phyloP scores from a whole-genome alignment of 2,329 filamentous ascomycete species.

The Hortaea werneckii region DNA sequence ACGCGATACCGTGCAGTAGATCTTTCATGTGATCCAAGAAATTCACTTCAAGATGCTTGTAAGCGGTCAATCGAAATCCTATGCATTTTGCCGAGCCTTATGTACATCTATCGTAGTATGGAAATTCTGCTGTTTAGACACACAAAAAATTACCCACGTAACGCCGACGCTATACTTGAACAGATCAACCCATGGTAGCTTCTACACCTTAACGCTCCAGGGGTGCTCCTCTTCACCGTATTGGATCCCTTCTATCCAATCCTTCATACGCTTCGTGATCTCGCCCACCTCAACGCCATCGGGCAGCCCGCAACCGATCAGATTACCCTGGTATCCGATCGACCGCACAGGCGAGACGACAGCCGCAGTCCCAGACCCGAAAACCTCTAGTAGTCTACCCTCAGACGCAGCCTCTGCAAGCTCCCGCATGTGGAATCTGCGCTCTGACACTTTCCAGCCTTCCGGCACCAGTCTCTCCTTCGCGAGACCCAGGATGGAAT shows the following conservation, averaged over 20 bases:
- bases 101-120: no score
- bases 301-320: slow-evolving; percentile 65
- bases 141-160: neutral
- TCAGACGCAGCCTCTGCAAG: slow-evolving; percentile 71
- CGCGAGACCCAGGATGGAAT: slow-evolving; percentile 80
- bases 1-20: no score
- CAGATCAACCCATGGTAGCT: neutral
- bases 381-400: slow-evolving; percentile 82
- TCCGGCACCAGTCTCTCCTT: slow-evolving; percentile 71
- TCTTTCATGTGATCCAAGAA: no score
- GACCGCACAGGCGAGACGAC: slow-evolving; percentile 83
- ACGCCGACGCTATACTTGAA: neutral
- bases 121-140: no score
- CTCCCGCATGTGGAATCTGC: slow-evolving; percentile 86
- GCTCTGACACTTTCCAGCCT: slow-evolving; percentile 81
- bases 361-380: slow-evolving; percentile 86
- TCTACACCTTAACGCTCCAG: slow-evolving; percentile 52
- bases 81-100: no score
- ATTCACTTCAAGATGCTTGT: no score
- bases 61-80: no score
- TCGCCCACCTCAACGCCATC: slow-evolving; percentile 79
- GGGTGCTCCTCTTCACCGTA: slow-evolving; percentile 87
- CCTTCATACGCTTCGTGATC: slow-evolving; percentile 77
- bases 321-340: slow-evolving; percentile 77
- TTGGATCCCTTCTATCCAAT: slow-evolving; percentile 92